Evolutionary conservation across 78 protist genomes (phyloP), one percentile per base, ranked within the genome.

Genomic region (Acrasis kona): DNA sequence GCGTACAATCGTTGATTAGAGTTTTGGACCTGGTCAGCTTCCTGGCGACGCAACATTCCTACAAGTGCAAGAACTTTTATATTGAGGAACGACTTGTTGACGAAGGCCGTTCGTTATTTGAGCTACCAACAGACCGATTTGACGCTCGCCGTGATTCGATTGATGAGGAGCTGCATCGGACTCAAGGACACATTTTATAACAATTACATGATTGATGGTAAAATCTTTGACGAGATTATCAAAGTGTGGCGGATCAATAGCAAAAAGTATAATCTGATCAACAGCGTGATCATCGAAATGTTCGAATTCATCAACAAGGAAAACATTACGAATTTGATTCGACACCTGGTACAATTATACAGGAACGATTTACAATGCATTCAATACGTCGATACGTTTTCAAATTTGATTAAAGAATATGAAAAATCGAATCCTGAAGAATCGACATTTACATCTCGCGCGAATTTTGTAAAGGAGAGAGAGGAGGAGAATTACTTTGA

Each of bases 201-300:
- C 19, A 50, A 50, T 50, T 19, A 50, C 19, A 50, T 50, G 34
- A 50, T 50, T 50, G 34, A 50, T n/a, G 34, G 19, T 50, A 19
- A 50, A n/a, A n/a, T 50, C 19, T 50, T 50, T 19, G 19, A 19
- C 19, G 61, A 50, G 19, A 50, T 50, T 19, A n/a, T 50, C 19
- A 19, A 50, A n/a, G 19, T 83, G 38, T 74, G 82, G 10, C 66
- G 38, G 72, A 57, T 64, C 41, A 88, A 88, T 69, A 72, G 76
- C 2, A n/a, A 68, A 10, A 39, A 65, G 5, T 74, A 84, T 72
- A 87, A 87, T 39, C 80, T 84, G 41, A 8, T 86, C n/a, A 84
- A 87, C 58, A 81, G 88, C 2, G 84, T 89, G 30, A 40, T 85
- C 37, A 73, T 88, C 31, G 92, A 85, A 9, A 76, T 89, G 50